Evolutionary conservation across 1,139 yeast species (phyloP).

Genomic region (Suhomyces bokatorum): DNA sequence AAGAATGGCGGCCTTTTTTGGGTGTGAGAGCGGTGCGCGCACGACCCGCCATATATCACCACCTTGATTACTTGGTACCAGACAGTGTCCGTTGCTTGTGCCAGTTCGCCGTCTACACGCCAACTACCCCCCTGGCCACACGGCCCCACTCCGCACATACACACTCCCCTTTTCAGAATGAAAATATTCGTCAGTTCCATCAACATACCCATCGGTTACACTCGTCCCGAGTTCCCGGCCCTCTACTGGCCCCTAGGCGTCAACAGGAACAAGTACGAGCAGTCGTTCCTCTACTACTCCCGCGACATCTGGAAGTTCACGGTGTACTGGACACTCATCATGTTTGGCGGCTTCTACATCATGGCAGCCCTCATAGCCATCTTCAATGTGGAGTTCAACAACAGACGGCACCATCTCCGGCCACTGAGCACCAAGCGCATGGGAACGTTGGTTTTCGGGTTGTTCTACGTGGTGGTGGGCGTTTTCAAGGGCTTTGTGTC

Average conservation of each 20-base stretch:
- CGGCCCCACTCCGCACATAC: background rate
- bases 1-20: slow-evolving; percentile 1
- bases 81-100: too few species aligned
- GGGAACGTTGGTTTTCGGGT: slow-evolving; percentile 38
- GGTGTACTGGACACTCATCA: slow-evolving; percentile 73
- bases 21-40: background rate
- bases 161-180: slow-evolving; percentile 21
- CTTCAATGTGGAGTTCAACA: slow-evolving; percentile 31
- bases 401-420: slow-evolving; percentile 20
- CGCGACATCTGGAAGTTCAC: slow-evolving; percentile 86
- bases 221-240: slow-evolving; percentile 78
- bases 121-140: background rate
- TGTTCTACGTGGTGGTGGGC: slow-evolving; percentile 52
- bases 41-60: background rate
- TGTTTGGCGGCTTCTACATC: slow-evolving; percentile 62
- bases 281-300: slow-evolving; percentile 65
- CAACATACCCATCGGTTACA: slow-evolving; percentile 76
- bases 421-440: slow-evolving; percentile 17
- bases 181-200: slow-evolving; percentile 40
- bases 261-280: slow-evolving; percentile 39
- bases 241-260: slow-evolving; percentile 69
- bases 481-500: slow-evolving; percentile 64
- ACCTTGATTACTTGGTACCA: too few species aligned
- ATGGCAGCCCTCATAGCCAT: slow-evolving; percentile 68
- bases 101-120: background rate